A percentile compares a stretch with the other conserved stretches of the same genome.
Conservation (phyloP, 2,329 filamentous ascomycete genomes). For the Talaromyces marneffei region DNA sequence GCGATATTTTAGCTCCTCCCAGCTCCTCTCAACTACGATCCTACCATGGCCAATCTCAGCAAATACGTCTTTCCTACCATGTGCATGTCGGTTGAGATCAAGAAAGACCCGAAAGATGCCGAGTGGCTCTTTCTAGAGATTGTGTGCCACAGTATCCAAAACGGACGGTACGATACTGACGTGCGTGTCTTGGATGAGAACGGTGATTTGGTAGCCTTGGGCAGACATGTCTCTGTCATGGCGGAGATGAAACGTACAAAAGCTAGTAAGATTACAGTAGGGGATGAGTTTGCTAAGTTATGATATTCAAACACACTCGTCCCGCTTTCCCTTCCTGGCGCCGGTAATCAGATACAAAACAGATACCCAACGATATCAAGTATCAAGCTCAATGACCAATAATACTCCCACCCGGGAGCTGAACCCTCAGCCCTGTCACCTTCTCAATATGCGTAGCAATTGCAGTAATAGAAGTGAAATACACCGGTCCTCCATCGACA, state of each 20-base stretch:
- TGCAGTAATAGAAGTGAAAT: constrained; percentile 12
- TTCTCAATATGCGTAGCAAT: constrained; percentile 2
- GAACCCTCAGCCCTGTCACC: constrained; percentile 5
- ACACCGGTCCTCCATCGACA: not conserved
- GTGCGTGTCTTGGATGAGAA: constrained; percentile 10
- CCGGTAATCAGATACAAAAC: too few species aligned
- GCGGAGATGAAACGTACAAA: constrained; percentile 8
- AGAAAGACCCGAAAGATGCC: constrained; percentile 10
- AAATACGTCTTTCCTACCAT: constrained; percentile 13
- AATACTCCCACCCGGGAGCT: constrained; percentile 3
- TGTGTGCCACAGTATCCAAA: constrained; percentile 3
- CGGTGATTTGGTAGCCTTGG: constrained; percentile 8
- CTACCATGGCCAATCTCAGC: constrained; percentile 6
- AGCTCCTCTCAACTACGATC: constrained; percentile 11
- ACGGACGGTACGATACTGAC: constrained; percentile 9
- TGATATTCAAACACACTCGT: not conserved
- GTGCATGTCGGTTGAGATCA: constrained; percentile 10
- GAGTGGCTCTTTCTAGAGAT: constrained; percentile 12
- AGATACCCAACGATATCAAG: not conserved
- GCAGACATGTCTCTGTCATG: constrained; percentile 9
- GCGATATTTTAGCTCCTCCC: constrained; percentile 12
- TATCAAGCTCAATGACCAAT: not conserved
- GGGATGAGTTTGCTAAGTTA: constrained; percentile 5
- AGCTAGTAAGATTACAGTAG: constrained; percentile 8
- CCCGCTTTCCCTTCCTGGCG: too few species aligned